Evolutionary conservation across 2,329 filamentous ascomycete species (phyloP).

Genomic region (Xylariaceae sp.): DNA sequence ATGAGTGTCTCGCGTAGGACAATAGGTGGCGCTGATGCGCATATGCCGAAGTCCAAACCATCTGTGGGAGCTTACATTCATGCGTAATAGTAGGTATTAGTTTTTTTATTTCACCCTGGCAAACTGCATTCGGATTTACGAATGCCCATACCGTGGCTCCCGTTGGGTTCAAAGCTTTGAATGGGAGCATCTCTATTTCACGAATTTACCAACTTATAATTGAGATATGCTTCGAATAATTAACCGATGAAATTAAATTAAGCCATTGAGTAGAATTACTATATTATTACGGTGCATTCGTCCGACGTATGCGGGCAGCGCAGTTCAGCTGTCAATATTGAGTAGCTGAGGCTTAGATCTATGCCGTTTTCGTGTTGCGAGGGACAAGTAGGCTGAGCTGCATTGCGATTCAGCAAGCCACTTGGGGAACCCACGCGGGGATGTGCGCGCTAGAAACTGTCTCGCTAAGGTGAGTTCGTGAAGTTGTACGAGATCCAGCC

Average conservation of each 20-base stretch:
- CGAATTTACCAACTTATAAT: neutral
- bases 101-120: neutral
- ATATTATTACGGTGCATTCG: neutral
- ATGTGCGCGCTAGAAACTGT: neutral
- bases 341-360: neutral
- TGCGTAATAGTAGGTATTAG: neutral
- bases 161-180: neutral
- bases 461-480: no score
- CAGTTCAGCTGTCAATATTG: neutral
- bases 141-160: neutral
- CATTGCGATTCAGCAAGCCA: neutral
- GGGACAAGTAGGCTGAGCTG: neutral
- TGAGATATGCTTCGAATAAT: neutral
- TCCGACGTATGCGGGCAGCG: neutral
- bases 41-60: no score
- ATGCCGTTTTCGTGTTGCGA: neutral
- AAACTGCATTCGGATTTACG: neutral
- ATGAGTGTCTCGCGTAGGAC: no score
- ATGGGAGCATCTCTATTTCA: neutral
- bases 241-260: neutral
- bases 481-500: no score
- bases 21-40: no score
- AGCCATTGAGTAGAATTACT: neutral
- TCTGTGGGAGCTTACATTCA: no score
- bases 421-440: neutral